These are phyloP conservation scores for Climacium dendroides DNA, from an alignment of 225 moss, liverwort and hornwort species.

Conservation along the genomic window DNA sequence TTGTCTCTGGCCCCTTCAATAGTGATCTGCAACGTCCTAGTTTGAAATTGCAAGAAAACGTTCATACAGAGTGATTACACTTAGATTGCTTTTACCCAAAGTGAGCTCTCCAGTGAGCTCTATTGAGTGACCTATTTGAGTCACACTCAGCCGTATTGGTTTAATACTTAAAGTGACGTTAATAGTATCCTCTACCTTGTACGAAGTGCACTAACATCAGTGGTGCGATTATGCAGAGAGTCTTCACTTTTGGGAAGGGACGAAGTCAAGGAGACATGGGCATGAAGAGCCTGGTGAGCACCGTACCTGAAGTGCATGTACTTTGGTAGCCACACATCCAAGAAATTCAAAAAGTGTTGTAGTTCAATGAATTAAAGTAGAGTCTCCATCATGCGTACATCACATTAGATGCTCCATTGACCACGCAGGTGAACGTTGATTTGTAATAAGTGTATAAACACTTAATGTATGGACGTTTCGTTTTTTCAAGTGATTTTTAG, in stretches of 20 bases:
- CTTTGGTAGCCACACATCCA: not conserved
- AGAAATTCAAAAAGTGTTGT: not conserved
- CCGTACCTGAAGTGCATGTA: not conserved
- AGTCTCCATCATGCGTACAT: not conserved
- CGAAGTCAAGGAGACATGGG: constrained; percentile 76
- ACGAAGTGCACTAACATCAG: not conserved
- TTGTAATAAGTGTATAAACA: not conserved
- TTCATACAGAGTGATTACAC: not conserved
- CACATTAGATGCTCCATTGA: not conserved
- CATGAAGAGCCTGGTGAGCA: constrained; percentile 73
- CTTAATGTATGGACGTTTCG: not conserved
- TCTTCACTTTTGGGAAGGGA: constrained; percentile 83
- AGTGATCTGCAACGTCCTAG: not conserved
- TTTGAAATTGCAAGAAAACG: not conserved
- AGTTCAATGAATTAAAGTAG: not conserved
- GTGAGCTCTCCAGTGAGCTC: not conserved
- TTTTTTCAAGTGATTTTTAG: not conserved
- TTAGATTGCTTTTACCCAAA: not conserved
- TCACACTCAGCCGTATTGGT: not conserved
- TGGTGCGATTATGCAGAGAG: constrained; percentile 55
- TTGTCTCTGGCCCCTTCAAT: not conserved
- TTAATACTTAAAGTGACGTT: not conserved
- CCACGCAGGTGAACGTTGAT: not conserved
- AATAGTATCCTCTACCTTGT: not conserved
- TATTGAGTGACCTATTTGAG: not conserved